A percentile compares a stretch with the other conserved stretches of the same genome.
Evolutionary conservation across 495 filamentous ascomycete genomes (phyloP).

Genomic region (Penicillium paradoxum): DNA sequence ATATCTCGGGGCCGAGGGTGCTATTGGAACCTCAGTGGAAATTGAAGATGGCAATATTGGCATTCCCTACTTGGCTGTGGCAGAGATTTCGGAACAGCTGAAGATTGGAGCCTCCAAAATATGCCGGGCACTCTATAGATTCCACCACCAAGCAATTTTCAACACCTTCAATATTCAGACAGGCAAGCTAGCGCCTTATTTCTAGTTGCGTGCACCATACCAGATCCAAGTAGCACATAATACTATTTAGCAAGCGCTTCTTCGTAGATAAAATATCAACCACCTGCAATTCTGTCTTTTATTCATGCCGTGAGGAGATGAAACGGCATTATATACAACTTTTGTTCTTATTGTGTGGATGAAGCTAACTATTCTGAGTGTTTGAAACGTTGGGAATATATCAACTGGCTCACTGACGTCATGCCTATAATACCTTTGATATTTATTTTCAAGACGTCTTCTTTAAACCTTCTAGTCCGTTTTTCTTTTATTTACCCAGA

Average conservation of each 20-base stretch:
- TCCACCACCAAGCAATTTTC: slow-evolving; percentile 25
- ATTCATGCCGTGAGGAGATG: no score
- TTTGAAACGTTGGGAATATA: no score
- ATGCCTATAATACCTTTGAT: no score
- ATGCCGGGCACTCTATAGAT: slow-evolving; percentile 15
- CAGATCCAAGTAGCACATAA: no score
- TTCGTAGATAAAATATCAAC: background rate
- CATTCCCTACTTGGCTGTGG: slow-evolving; percentile 31
- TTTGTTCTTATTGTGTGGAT: no score
- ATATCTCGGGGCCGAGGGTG: slow-evolving; percentile 24
- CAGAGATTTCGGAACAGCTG: slow-evolving; percentile 35
- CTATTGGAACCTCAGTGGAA: slow-evolving; percentile 36
- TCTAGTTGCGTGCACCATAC: background rate
- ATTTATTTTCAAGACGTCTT: no score
- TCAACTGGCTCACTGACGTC: no score
- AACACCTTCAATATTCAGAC: slow-evolving; percentile 30
- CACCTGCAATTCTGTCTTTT: background rate
- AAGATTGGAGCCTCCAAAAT: slow-evolving; percentile 23
- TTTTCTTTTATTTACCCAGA: no score
- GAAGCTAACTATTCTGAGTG: no score
- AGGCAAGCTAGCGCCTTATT: background rate
- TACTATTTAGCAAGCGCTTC: no score
- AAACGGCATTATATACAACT: no score
- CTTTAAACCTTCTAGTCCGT: no score
- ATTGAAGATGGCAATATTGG: slow-evolving; percentile 37